These are phyloP conservation scores for Grifola frondosa DNA, from an alignment of 1,284 basidiomycete species.

Conservation along the genomic window DNA sequence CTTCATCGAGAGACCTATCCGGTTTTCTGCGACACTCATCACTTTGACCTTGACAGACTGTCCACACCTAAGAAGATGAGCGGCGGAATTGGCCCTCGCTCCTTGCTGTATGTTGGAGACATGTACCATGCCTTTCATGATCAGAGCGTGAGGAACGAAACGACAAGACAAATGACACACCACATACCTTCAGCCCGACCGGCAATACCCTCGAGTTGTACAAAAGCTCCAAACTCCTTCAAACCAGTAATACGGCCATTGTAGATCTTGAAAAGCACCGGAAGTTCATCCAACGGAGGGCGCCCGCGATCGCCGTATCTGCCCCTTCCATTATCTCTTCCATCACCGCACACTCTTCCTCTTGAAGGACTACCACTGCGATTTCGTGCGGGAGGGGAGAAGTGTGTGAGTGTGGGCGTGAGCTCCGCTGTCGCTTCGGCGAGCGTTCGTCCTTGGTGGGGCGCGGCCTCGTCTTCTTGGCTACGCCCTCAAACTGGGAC, in stretches of 20 bases:
- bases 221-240: slow-evolving; percentile 95
- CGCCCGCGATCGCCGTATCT: slow-evolving; percentile 36
- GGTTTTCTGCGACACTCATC: slow-evolving; percentile 82
- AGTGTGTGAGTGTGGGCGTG: slow-evolving; percentile 42
- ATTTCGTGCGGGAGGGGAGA: slow-evolving; percentile 40
- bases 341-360: slow-evolving; percentile 44
- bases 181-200: slow-evolving; percentile 86
- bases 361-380: slow-evolving; percentile 56
- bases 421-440: slow-evolving; percentile 54
- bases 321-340: slow-evolving; percentile 43
- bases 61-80: slow-evolving; percentile 80
- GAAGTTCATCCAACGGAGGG: slow-evolving; percentile 72
- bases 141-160: slow-evolving; percentile 7
- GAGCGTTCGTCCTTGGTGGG: slow-evolving; percentile 44
- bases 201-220: slow-evolving; percentile 80
- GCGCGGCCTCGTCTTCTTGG: slow-evolving; percentile 51
- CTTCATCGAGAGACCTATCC: slow-evolving; percentile 90
- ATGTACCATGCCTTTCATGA: slow-evolving; percentile 84
- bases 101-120: slow-evolving; percentile 86
- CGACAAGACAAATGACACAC: slow-evolving; percentile 25
- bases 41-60: slow-evolving; percentile 93
- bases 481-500: slow-evolving; percentile 66
- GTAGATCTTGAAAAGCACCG: slow-evolving; percentile 93
- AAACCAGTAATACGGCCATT: slow-evolving; percentile 80
- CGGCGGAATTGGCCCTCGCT: slow-evolving; percentile 82